Conservation (phyloP, 2,329 filamentous ascomycete genomes). For the Colletotrichum plurivorum region DNA sequence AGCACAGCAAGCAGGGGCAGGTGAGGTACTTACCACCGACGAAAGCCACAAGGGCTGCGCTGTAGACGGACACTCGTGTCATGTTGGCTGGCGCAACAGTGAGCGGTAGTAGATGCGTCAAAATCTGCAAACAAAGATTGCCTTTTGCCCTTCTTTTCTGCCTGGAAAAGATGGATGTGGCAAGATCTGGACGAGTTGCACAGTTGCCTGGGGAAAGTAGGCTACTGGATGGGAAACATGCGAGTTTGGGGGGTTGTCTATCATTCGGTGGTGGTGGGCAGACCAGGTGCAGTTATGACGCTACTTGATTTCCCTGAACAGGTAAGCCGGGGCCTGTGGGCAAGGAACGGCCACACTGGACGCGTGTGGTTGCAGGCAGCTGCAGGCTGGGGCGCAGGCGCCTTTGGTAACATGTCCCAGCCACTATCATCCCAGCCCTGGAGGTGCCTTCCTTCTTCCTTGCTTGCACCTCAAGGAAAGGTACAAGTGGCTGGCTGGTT, state of each 20-base stretch:
- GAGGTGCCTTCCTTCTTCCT: too few relatives aligned
- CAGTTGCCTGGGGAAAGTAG: slow-evolving; percentile 19
- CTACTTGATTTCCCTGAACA: slow-evolving; percentile 33
- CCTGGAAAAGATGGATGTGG: slow-evolving; percentile 22
- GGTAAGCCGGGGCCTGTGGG: slow-evolving; percentile 23
- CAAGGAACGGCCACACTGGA: neutral
- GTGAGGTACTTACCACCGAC: slow-evolving; percentile 56
- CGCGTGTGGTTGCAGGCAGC: slow-evolving; percentile 17
- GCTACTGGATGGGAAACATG: slow-evolving; percentile 11
- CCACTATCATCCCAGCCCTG: neutral
- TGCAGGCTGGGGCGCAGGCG: neutral
- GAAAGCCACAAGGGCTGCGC: slow-evolving; percentile 58
- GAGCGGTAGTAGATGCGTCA: neutral
- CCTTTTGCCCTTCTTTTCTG: slow-evolving; percentile 20
- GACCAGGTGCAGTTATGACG: slow-evolving; percentile 36
- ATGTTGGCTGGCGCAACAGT: slow-evolving; percentile 46
- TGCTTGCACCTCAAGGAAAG: neutral
- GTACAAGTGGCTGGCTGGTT: neutral
- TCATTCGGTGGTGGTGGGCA: slow-evolving; percentile 34
- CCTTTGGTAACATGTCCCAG: neutral
- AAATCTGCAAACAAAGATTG: neutral
- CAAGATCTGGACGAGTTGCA: slow-evolving; percentile 8
- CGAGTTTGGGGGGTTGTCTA: slow-evolving; percentile 21
- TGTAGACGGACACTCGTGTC: slow-evolving; percentile 61
- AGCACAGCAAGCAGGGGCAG: neutral